phyloP scores from a whole-genome alignment of 371 early-diverging fungal species.

The Zopfochytrium polystomum region DNA sequence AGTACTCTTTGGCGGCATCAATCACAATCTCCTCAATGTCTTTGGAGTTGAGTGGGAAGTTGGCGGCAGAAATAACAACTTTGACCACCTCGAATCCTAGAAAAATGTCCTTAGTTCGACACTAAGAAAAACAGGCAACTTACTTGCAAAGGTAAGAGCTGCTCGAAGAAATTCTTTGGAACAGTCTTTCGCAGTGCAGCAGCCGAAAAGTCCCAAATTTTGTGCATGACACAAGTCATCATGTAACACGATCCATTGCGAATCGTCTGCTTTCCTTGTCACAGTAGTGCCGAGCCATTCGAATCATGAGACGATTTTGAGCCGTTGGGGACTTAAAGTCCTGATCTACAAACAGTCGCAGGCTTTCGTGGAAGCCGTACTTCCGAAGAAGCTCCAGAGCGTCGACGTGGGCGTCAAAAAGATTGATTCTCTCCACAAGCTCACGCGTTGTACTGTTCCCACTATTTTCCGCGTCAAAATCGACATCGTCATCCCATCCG shows the following conservation, averaged over 20 bases:
- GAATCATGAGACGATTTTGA: conserved; percentile 52
- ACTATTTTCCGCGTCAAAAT: not conserved
- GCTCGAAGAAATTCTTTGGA: conserved; percentile 38
- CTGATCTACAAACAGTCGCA: conserved; percentile 61
- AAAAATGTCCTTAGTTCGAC: not conserved
- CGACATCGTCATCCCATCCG: conserved; percentile 23
- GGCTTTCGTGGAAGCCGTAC: conserved; percentile 58
- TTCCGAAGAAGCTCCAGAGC: conserved; percentile 63
- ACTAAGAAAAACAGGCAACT: conserved; percentile 10
- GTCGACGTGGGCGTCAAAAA: conserved; percentile 61
- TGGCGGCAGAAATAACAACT: no score
- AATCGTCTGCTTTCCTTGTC: conserved; percentile 64
- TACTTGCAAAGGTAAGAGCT: not conserved
- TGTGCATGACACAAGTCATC: conserved; percentile 62
- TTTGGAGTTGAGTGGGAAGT: conserved; percentile 57
- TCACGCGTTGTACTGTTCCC: conserved; percentile 17
- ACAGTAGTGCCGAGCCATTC: conserved; percentile 63
- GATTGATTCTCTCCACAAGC: conserved; percentile 47
- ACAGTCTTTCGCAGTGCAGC: conserved; percentile 64
- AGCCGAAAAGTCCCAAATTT: conserved; percentile 55
- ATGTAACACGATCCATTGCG: conserved; percentile 66
- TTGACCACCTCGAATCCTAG: no score
- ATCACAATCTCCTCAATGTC: conserved; percentile 63
- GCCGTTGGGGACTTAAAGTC: conserved; percentile 45
- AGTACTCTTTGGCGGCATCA: conserved; percentile 70